Base-by-base conservation (phyloP, 2,329 filamentous ascomycete genomes). In the Exophiala xenobiotica region DNA sequence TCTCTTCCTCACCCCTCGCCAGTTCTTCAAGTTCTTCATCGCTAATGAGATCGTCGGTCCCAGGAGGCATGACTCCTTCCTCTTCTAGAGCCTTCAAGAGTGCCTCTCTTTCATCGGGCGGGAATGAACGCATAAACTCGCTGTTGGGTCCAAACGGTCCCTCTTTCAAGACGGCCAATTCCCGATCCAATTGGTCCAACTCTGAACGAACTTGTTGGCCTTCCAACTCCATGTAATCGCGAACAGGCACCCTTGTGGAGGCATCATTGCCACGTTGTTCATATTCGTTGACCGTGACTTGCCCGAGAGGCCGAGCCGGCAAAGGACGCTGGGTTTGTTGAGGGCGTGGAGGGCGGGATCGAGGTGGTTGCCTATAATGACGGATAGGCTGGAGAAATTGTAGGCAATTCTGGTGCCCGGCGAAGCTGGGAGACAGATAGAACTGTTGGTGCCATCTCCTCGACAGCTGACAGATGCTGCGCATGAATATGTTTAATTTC, bases 81-180 rank as follows among this genome's bases (percentile, higher is more conserved):
- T 63, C 65, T n/a, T 71, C 68, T 20, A 75, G 57, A n/a, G 70
- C 72, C 53, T 73, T 69, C 12, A 74, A 61, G 8, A 71, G 67
- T 54, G 69, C 66, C 35, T 65, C 63, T 51, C 70, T 64, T 31
- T 75, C 70, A 12, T 72, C 61, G 42, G 73, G 67, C 1, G 72
- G 68, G 22, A 76, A 58, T 14, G 63, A 61, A 49, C 63, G 65
- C 53, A 76, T 74, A 38, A 75, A 75, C 14, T 66, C 63, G 54
- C 73, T 70, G 51, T 74, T 68, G 11, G 70, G 70, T 20, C 65
- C 65, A 53, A 71, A 75, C 9, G 72, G 73, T 2, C 71, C 73
- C 53, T 72, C 66, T 53, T 67, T 65, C 48, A 74, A 41, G 8
- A 65, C 57, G 29, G 69, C 64, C 26, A 75, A 58, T 54, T 75